Conservation (phyloP, 441 rosid genomes). For the Erodium trifolium region DNA sequence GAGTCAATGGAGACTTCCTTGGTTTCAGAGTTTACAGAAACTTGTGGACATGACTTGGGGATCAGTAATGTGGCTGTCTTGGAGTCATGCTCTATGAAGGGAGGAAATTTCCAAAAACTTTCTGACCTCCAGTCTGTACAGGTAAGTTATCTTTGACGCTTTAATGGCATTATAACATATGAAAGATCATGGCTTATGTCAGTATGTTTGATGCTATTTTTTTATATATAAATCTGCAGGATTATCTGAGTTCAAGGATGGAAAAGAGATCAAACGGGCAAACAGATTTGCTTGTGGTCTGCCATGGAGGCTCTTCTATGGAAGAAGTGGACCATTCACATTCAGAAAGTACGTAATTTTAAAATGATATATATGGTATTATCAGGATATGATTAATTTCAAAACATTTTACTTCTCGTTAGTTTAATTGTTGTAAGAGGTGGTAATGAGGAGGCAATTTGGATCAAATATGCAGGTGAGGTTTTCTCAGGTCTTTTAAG, state of each 20-base stretch:
- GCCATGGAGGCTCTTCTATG: constrained; percentile 45
- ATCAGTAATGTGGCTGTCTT: constrained; percentile 47
- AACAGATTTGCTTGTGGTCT: constrained; percentile 62
- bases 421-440: neutral
- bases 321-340: constrained; percentile 32
- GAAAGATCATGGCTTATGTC: neutral
- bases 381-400: neutral
- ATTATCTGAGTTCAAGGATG: constrained; percentile 50
- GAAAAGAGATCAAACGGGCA: constrained; percentile 51
- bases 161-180: neutral
- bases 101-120: constrained; percentile 51
- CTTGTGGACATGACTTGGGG: constrained; percentile 46
- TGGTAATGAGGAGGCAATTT: neutral
- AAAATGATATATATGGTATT: neutral
- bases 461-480: constrained; percentile 20
- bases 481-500: constrained; percentile 53
- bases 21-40: constrained; percentile 57
- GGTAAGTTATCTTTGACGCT: constrained; percentile 33
- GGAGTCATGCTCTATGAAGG: constrained; percentile 59
- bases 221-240: constrained; percentile 29
- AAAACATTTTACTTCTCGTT: neutral
- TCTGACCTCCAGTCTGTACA: constrained; percentile 48
- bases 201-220: neutral
- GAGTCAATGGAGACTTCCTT: constrained; percentile 61
- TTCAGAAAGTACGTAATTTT: constrained; percentile 49